Evolutionary conservation across 73 alveolate species (phyloP).

Genomic region (Halteria grandinella): DNA sequence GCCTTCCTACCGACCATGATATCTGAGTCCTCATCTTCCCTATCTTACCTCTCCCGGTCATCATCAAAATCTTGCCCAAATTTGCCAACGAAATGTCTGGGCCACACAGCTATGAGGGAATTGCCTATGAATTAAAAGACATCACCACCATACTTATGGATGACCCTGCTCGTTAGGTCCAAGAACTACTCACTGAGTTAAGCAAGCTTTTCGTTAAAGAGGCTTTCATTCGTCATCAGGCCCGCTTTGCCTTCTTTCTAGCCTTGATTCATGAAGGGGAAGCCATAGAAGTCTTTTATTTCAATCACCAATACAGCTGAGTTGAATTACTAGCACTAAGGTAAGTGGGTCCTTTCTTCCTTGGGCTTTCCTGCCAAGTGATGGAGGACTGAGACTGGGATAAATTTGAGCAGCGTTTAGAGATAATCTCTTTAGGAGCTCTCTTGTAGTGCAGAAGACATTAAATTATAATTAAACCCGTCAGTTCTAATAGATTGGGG

Average conservation of each 20-base stretch:
- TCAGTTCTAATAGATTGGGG: no score
- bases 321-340: slow-evolving; percentile 21
- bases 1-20: slow-evolving; percentile 9
- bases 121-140: slow-evolving; percentile 33
- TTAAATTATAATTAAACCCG: no score
- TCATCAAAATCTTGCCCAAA: neutral
- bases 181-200: neutral
- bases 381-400: slow-evolving; percentile 23
- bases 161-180: slow-evolving; percentile 17
- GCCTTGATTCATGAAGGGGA: neutral
- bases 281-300: slow-evolving; percentile 28
- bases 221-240: slow-evolving; percentile 15
- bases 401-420: slow-evolving; percentile 23
- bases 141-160: slow-evolving; percentile 47
- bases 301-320: slow-evolving; percentile 32
- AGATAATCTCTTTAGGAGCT: neutral
- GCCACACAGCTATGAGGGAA: slow-evolving; percentile 42
- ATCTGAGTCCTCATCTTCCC: slow-evolving; percentile 41
- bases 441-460: neutral
- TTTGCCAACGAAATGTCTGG: neutral
- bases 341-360: neutral
- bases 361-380: neutral
- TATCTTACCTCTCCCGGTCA: slow-evolving; percentile 5
- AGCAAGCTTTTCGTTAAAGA: slow-evolving; percentile 34
- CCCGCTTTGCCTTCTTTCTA: neutral